Conservation (phyloP, 1,284 basidiomycete genomes). For the Microbotryomycetes sp. region DNA sequence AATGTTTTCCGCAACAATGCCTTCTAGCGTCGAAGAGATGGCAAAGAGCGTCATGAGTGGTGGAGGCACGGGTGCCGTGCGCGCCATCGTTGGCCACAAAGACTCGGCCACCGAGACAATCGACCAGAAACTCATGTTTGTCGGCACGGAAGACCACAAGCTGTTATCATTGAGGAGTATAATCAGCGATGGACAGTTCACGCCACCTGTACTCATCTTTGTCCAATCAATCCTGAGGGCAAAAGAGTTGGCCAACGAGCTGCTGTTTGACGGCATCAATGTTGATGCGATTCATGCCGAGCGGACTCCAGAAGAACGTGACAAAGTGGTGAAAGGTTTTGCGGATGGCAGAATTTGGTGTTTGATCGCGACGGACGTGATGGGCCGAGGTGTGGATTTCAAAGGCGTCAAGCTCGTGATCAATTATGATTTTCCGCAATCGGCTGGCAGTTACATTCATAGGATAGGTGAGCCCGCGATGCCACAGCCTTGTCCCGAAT, state of each 20-base stretch:
- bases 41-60: constrained; percentile 75
- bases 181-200: constrained; percentile 67
- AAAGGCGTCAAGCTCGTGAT: constrained; percentile 89
- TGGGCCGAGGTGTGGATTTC: constrained; percentile 97
- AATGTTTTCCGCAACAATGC: constrained; percentile 89
- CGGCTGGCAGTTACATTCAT: constrained; percentile 89
- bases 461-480: constrained; percentile 60
- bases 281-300: constrained; percentile 90
- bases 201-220: constrained; percentile 87
- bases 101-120: constrained; percentile 73
- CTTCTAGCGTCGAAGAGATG: constrained; percentile 76
- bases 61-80: constrained; percentile 51
- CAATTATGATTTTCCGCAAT: constrained; percentile 84
- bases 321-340: constrained; percentile 77
- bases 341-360: constrained; percentile 82
- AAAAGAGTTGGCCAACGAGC: constrained; percentile 77
- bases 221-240: constrained; percentile 88
- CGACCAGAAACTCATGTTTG: constrained; percentile 78
- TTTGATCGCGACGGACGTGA: constrained; percentile 85
- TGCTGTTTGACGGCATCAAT: constrained; percentile 73
- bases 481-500: background rate
- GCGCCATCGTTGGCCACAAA: constrained; percentile 88
- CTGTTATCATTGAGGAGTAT: constrained; percentile 73
- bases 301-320: constrained; percentile 75
- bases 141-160: constrained; percentile 87